Evolutionary conservation across 1,284 basidiomycete genomes (phyloP), one percentile per base, ranked within the genome.

Genomic region (Cutaneotrichosporon mucoides): DNA sequence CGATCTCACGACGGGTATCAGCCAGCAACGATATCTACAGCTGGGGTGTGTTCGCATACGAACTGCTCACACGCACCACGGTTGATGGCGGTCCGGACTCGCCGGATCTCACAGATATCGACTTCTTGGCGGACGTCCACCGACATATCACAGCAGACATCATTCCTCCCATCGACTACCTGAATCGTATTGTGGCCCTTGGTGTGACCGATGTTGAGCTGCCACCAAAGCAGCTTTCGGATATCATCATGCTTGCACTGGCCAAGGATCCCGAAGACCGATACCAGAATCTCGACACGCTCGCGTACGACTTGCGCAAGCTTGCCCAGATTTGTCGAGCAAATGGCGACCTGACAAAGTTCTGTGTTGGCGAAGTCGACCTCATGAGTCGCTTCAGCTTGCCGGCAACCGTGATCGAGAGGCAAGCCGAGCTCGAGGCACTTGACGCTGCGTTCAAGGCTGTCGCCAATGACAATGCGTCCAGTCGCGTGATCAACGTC

Each of bases 41-140:
- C 13, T 73, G 73, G 60, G 75, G 72, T 2, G 70, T 73, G 4
- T 48, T 71, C 8, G 72, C 70, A 4, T 75, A 72, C 57, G 73
- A 76, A 53, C 57, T 74, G 33, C 37, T 77, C 4, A 71, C 70
- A 0, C 68, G 70, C 2, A 56, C 53, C n/a, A 66, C 68, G 1
- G 68, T 71, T 13, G 71, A 73, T 15, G 68, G 69, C 6, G 58
- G 64, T 0, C 64, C 71, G 0, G 64, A 67, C 3, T 57, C 60
- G 13, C 66, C 67, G 6, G 68, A 69, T 9, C 62, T 64, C 2
- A 37, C 45, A 0, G 64, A 66, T 6, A 60, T 71, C 2, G 70
- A 73, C 45, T 46, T 70, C 2, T 59, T 74, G n/a, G 60, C 61
- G 15, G 71, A 73, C 36, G 57, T 73, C 33, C 70, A 75, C 45